Evolutionary conservation across 2,329 filamentous ascomycete genomes (phyloP), one percentile per base, ranked within the genome.

Genomic region (Thyridium curvatum): DNA sequence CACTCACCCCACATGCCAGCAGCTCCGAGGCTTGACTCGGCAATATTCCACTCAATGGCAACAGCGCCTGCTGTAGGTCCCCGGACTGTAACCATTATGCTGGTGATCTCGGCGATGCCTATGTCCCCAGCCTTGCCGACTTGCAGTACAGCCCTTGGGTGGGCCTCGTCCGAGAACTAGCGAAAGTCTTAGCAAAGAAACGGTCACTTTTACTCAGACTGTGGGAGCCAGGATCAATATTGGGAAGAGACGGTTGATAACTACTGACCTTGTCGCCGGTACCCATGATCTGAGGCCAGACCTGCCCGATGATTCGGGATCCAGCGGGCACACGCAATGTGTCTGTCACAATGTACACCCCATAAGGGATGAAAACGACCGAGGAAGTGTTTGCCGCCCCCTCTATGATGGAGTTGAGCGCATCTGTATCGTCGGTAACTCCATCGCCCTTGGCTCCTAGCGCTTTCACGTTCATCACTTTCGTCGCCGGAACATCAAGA

Each of bases 1-100:
- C 8, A 33, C 31, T 8, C 32, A 38, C 36, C 48, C 46, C 46
- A 51, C 10, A 51, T 33, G 13, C 38, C 41, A 1, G 41, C 37
- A 1, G 35, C 30, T 8, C 33, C 79, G 46, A 71, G 69, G 39
- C 41, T 59, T 46, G 60, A 51, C n/a, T 68, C 71, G 12, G 67
- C 67, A 28, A 86, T 64, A 54, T 87, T 87, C 82, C 82, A 88
- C 53, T 88, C 71, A 52, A 88, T 71, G 46, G 87, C 65, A 42
- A 86, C 78, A 6, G 77, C 80, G 39, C 84, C 84, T 2, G 82
- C 75, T n/a, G 77, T 77, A 4, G 79, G 62, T 1, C 84, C 84
- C 47, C 71, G 67, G 32, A 79, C 84, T 44, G 76, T 71, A 51
- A 88, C 77, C 40, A 86, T 69, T 37, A 86, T 57, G 51, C 88